phyloP scores from a whole-genome alignment of 202 grass and related monocot species.

The Sporobolus alterniflorus region DNA sequence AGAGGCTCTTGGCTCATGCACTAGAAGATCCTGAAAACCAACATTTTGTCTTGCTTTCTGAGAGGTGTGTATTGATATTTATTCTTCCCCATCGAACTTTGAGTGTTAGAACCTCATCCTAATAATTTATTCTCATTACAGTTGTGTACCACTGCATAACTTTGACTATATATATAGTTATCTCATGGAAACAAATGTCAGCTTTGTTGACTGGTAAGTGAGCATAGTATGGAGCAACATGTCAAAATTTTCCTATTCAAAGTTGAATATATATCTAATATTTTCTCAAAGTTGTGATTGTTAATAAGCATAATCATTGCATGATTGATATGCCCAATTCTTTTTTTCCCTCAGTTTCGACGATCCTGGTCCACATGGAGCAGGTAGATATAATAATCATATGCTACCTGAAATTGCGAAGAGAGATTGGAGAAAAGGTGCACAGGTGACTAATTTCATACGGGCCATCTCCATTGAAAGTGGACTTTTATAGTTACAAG shows the following conservation, averaged over 20 bases:
- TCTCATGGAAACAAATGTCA: conserved; percentile 94
- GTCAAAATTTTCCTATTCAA: conserved; percentile 1
- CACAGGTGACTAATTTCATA: conserved; percentile 76
- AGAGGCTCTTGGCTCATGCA: conserved; percentile 94
- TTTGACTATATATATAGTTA: conserved; percentile 99
- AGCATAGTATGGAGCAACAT: background rate
- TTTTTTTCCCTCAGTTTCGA: conserved; percentile 74
- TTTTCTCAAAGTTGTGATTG: conserved; percentile 1
- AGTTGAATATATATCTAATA: conserved; percentile 20
- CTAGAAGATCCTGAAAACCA: conserved; percentile 93
- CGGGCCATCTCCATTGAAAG: conserved; percentile 22
- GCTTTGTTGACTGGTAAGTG: conserved; percentile 98
- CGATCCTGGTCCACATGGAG: conserved; percentile 96
- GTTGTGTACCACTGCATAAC: conserved; percentile 96
- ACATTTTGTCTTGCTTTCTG: conserved; percentile 96
- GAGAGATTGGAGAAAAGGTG: conserved; percentile 95
- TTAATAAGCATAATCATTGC: background rate
- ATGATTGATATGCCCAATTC: conserved; percentile 15
- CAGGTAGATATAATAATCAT: conserved; percentile 88
- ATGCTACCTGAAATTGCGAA: conserved; percentile 96
- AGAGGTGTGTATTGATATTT: conserved; percentile 69
- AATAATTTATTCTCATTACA: conserved; percentile 57
- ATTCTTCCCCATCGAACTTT: conserved; percentile 27
- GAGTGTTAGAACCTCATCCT: conserved; percentile 23
- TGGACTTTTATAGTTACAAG: conserved; percentile 1